Percentiles rank a stretch among this genome's conserved stretches.
These are phyloP conservation scores for Kurtzmaniella quercitrusa DNA, from an alignment of 1,139 yeast species.

Conservation along the genomic window DNA sequence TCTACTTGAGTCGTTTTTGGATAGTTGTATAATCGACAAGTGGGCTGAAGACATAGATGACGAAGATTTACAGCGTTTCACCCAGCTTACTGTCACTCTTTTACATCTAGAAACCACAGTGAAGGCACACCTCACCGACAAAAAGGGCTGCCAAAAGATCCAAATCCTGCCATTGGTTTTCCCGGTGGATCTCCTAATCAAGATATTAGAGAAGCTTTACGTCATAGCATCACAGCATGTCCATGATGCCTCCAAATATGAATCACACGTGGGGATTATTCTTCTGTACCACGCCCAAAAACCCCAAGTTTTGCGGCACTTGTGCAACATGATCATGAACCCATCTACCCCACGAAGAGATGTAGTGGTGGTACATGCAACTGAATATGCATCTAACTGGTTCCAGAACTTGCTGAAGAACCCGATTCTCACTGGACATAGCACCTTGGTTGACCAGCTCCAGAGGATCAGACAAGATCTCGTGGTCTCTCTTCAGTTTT, in stretches of 20 bases:
- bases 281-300: background rate
- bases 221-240: slow-evolving; percentile 3
- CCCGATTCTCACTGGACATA: background rate
- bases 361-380: background rate
- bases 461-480: background rate
- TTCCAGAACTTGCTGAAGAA: background rate
- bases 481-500: background rate
- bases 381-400: background rate
- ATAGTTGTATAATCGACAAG: background rate
- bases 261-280: background rate
- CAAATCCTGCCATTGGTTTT: background rate
- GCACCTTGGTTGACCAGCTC: background rate
- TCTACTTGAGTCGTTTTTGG: background rate
- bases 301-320: background rate
- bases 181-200: background rate
- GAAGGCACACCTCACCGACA: background rate
- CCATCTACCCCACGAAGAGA: background rate
- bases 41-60: slow-evolving; percentile 1
- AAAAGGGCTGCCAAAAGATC: background rate
- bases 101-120: background rate
- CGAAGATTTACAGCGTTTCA: background rate
- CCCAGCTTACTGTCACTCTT: background rate
- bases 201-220: slow-evolving; percentile 3
- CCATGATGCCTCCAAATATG: background rate
- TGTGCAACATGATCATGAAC: background rate